Evolutionary conservation across 345 rosid species (phyloP).

Genomic region (Pistacia atlantica): DNA sequence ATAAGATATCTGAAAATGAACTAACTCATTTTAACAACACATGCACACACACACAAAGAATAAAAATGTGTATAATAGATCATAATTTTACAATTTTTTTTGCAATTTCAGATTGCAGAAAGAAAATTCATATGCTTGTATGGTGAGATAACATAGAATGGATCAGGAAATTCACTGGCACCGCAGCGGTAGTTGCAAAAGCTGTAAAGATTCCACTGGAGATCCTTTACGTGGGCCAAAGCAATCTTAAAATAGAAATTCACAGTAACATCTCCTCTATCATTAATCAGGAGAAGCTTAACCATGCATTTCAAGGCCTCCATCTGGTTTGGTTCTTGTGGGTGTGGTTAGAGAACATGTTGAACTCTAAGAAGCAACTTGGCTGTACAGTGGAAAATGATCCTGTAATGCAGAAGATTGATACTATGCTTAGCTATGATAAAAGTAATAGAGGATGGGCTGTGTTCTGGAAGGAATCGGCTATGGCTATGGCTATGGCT

Average conservation of each 20-base stretch:
- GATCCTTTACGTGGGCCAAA: conserved; percentile 40
- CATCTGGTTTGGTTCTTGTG: conserved; percentile 36
- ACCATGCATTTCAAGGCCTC: conserved; percentile 16
- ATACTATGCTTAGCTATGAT: conserved; percentile 38
- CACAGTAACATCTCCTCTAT: background rate
- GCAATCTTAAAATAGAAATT: conserved; percentile 25
- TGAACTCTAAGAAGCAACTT: conserved; percentile 30
- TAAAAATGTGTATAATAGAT: too few relatives aligned
- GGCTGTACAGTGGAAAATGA: conserved; percentile 26
- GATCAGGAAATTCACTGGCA: too few relatives aligned
- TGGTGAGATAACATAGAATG: too few relatives aligned
- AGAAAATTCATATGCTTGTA: too few relatives aligned
- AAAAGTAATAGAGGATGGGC: conserved; percentile 43
- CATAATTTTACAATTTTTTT: too few relatives aligned
- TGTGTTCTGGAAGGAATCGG: conserved; percentile 16
- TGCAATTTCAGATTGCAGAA: too few relatives aligned
- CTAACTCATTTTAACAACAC: too few relatives aligned
- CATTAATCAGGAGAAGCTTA: conserved; percentile 18
- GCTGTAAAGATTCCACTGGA: conserved; percentile 6
- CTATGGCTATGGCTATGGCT: background rate
- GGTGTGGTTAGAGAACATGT: conserved; percentile 44
- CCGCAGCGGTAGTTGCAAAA: too few relatives aligned
- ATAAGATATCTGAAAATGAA: too few relatives aligned
- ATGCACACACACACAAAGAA: too few relatives aligned
- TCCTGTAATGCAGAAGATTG: conserved; percentile 32